Conservation (phyloP, 2,329 filamentous ascomycete species). For the Colletotrichum zoysiae region DNA sequence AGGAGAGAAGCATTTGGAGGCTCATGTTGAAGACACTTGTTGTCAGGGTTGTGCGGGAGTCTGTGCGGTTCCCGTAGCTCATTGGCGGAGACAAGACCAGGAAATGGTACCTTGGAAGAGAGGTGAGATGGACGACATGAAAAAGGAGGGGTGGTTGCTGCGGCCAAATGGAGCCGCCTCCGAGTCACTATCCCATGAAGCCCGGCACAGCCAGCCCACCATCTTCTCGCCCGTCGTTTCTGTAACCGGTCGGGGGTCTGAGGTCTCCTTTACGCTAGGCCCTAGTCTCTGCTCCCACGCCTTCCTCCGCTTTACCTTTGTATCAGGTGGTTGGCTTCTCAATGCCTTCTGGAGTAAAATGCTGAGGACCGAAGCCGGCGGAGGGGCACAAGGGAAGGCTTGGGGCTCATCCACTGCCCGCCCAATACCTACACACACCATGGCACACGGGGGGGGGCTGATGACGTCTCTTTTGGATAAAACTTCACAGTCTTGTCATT, state of each 20-base stretch:
- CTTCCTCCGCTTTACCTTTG: conserved; percentile 26
- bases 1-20: conserved; percentile 31
- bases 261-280: conserved; percentile 26
- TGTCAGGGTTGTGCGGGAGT: conserved; percentile 44
- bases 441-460: conserved; percentile 29
- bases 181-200: conserved; percentile 38
- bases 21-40: conserved; percentile 30
- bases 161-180: conserved; percentile 39
- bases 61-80: conserved; percentile 43
- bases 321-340: conserved; percentile 30
- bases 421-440: neutral
- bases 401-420: conserved; percentile 1
- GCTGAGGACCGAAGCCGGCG: neutral
- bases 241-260: conserved; percentile 22
- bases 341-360: neutral
- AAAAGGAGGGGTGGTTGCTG: conserved; percentile 30
- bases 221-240: conserved; percentile 19
- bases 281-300: conserved; percentile 36
- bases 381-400: neutral
- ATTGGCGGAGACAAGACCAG: conserved; percentile 41
- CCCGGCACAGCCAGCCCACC: conserved; percentile 41
- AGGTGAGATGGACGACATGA: conserved; percentile 40
- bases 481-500: conserved; percentile 10
- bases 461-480: conserved; percentile 21
- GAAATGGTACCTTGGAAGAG: conserved; percentile 34